These are phyloP conservation scores for Backusella psychrophila DNA, from an alignment of 192 early-diverging fungal species.

Conservation along the genomic window DNA sequence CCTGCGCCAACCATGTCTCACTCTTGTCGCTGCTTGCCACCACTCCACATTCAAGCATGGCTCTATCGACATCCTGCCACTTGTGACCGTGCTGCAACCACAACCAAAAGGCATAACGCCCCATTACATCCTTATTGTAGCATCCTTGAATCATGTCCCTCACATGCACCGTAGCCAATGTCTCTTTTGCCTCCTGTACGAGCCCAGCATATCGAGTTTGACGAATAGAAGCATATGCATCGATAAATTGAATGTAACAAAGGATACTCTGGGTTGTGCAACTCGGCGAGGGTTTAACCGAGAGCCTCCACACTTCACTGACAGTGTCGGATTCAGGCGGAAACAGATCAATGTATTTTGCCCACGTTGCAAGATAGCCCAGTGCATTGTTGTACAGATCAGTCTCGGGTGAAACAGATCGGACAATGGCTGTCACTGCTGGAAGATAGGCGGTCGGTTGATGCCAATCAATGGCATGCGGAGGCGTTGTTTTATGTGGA, in stretches of 20 bases:
- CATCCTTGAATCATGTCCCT: not conserved
- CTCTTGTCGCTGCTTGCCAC: not conserved
- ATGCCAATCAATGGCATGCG: slow-evolving; percentile 48
- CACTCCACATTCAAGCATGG: not conserved
- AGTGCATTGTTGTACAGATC: not conserved
- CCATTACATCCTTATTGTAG: slow-evolving; percentile 11
- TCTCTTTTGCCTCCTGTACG: not conserved
- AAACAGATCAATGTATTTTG: slow-evolving; percentile 10
- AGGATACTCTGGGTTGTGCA: slow-evolving; percentile 1
- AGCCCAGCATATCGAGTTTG: not conserved
- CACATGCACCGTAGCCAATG: not conserved
- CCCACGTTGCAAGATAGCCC: slow-evolving; percentile 23
- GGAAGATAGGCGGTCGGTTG: slow-evolving; percentile 42
- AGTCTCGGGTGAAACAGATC: slow-evolving; percentile 2
- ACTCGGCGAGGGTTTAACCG: not conserved
- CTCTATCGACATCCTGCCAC: not conserved
- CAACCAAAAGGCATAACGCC: slow-evolving; percentile 29
- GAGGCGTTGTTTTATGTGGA: slow-evolving; percentile 43
- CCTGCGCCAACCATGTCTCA: slow-evolving; percentile 18
- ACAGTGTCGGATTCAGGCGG: not conserved
- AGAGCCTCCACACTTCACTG: not conserved
- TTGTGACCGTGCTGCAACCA: not conserved
- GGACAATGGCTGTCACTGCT: slow-evolving; percentile 5
- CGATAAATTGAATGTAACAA: slow-evolving; percentile 15
- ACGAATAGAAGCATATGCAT: slow-evolving; percentile 4